These are phyloP conservation scores for Pleurotus platypus DNA, from an alignment of 768 basidiomycete species.

Conservation along the genomic window DNA sequence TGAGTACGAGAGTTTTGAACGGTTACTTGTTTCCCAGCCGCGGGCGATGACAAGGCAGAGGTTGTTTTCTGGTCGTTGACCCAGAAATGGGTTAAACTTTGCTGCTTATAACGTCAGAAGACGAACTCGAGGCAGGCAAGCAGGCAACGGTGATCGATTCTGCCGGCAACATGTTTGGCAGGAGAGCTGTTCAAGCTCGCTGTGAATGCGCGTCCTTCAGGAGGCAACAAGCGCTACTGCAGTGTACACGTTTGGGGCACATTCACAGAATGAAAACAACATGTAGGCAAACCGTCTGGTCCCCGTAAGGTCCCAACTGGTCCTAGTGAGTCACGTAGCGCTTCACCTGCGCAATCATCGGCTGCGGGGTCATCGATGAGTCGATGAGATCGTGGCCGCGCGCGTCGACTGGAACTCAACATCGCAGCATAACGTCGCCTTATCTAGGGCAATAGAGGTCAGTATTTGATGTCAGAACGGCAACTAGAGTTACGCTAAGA, in stretches of 20 bases:
- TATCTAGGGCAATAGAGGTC: too few relatives aligned
- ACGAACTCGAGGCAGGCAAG: neutral
- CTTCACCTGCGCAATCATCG: too few relatives aligned
- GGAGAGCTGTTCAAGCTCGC: neutral
- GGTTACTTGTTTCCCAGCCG: too few relatives aligned
- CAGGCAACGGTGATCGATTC: conserved; percentile 4
- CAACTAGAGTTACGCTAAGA: too few relatives aligned
- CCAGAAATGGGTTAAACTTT: neutral
- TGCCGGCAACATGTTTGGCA: conserved; percentile 5
- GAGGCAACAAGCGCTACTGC: neutral
- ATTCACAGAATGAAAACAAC: conserved; percentile 1
- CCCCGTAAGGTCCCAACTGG: too few relatives aligned
- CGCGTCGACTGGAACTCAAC: too few relatives aligned
- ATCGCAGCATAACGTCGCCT: too few relatives aligned
- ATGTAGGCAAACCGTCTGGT: neutral
- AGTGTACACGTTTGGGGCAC: neutral
- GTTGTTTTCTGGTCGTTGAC: conserved; percentile 3
- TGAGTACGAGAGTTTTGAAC: conserved; percentile 10
- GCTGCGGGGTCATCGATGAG: too few relatives aligned
- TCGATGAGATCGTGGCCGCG: too few relatives aligned
- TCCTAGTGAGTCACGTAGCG: too few relatives aligned
- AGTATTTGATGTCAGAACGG: too few relatives aligned
- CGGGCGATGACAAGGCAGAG: neutral
- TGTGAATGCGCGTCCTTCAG: neutral
- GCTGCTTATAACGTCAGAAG: conserved; percentile 3